Percentiles rank a stretch among this genome's conserved stretches.
These are phyloP conservation scores for Populus ilicifolia DNA, from an alignment of 345 rosid species.

Conservation along the genomic window DNA sequence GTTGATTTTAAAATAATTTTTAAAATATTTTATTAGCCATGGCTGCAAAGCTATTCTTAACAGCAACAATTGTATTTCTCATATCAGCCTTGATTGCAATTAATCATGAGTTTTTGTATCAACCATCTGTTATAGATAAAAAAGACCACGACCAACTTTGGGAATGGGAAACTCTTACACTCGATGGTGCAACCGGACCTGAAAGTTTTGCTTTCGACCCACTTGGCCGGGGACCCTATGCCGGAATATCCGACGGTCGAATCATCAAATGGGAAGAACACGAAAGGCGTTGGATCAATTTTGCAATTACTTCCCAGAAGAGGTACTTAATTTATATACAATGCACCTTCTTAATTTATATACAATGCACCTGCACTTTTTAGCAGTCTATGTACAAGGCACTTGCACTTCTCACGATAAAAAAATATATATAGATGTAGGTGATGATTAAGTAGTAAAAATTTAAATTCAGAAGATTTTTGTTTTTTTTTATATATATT, in stretches of 20 bases:
- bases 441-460: too few species aligned
- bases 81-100: not conserved
- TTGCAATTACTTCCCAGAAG: not conserved
- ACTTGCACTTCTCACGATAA: too few species aligned
- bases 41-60: not conserved
- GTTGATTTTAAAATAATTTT: too few species aligned
- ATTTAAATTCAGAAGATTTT: too few species aligned
- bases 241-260: constrained; percentile 5
- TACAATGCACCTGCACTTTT: too few species aligned
- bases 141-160: too few species aligned
- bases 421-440: too few species aligned
- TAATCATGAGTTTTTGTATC: not conserved
- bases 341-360: too few species aligned
- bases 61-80: not conserved
- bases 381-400: too few species aligned
- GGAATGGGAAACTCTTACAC: not conserved
- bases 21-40: not conserved
- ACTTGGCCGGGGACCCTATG: not conserved
- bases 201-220: constrained; percentile 10
- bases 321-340: not conserved
- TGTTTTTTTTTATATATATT: too few species aligned
- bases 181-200: constrained; percentile 1
- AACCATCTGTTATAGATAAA: not conserved
- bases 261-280: not conserved
- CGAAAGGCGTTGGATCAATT: not conserved